Evolutionary conservation across 1,139 yeast genomes (phyloP).

Genomic region (Candida sp.): DNA sequence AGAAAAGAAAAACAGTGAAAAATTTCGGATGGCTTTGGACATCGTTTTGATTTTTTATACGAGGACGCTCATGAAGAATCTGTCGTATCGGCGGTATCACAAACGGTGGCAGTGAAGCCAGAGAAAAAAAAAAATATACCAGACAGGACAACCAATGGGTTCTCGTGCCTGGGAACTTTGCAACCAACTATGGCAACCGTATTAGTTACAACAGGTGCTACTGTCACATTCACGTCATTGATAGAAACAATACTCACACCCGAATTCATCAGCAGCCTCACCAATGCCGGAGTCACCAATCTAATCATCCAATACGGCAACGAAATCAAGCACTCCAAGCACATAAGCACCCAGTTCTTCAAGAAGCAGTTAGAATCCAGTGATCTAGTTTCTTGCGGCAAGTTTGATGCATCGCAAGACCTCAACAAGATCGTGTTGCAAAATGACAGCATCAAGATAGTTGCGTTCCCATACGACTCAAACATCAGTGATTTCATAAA

Average conservation of each 20-base stretch:
- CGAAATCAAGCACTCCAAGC: slow-evolving; percentile 31
- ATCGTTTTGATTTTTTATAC: neutral
- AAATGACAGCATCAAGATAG: slow-evolving; percentile 19
- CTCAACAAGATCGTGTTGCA: neutral
- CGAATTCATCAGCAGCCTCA: slow-evolving; percentile 38
- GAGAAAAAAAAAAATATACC: neutral
- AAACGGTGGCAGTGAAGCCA: too few relatives aligned
- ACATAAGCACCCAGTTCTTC: slow-evolving; percentile 29
- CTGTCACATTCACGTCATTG: slow-evolving; percentile 73
- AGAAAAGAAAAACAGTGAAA: neutral
- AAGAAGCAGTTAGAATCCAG: slow-evolving; percentile 17
- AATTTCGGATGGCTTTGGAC: neutral
- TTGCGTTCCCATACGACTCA: slow-evolving; percentile 53
- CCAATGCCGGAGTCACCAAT: slow-evolving; percentile 34
- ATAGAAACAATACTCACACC: slow-evolving; percentile 41
- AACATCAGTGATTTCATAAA: slow-evolving; percentile 42
- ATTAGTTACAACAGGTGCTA: slow-evolving; percentile 73
- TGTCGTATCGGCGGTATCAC: too few relatives aligned
- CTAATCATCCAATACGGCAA: slow-evolving; percentile 76
- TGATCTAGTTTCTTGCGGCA: slow-evolving; percentile 14
- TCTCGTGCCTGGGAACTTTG: too few relatives aligned
- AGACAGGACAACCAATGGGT: neutral
- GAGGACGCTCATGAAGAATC: neutral
- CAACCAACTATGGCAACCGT: slow-evolving; percentile 10
- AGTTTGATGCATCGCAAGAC: slow-evolving; percentile 9